phyloP scores from a whole-genome alignment of 179 eudicot genomes.

The Heliamphora ciliata region DNA sequence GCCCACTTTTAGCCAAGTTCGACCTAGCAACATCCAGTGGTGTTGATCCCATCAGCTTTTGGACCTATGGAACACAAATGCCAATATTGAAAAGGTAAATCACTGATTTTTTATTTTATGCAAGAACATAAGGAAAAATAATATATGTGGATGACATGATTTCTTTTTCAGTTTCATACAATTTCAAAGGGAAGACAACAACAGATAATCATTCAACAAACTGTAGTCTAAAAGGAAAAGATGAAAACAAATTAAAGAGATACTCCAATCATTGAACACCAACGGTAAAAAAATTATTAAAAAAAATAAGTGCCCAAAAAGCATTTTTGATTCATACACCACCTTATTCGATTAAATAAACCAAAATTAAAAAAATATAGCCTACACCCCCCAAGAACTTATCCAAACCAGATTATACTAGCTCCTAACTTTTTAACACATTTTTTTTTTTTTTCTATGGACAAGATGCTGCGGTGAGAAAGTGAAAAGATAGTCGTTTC shows the following conservation, averaged over 20 bases:
- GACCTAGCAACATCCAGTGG: conserved; percentile 79
- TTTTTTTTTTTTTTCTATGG: background rate
- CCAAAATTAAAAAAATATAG: background rate
- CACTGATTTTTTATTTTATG: background rate
- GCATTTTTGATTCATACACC: no score
- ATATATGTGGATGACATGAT: background rate
- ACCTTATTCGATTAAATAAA: background rate
- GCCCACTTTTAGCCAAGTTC: conserved; percentile 85
- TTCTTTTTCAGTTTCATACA: background rate
- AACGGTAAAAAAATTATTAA: background rate
- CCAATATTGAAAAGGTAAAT: background rate
- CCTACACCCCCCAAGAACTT: no score
- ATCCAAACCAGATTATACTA: background rate
- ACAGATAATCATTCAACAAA: background rate
- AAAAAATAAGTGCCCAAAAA: background rate
- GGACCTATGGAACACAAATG: conserved; percentile 41
- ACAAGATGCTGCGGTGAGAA: background rate
- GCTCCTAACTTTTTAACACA: background rate
- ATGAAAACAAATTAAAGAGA: background rate
- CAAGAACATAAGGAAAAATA: background rate
- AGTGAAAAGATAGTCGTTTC: no score
- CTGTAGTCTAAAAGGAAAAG: background rate
- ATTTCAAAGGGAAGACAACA: background rate
- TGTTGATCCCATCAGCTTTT: conserved; percentile 84
- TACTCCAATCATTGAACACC: background rate